These are phyloP conservation scores for Termitomyces sp. DNA, from an alignment of 768 basidiomycete species.

Conservation along the genomic window DNA sequence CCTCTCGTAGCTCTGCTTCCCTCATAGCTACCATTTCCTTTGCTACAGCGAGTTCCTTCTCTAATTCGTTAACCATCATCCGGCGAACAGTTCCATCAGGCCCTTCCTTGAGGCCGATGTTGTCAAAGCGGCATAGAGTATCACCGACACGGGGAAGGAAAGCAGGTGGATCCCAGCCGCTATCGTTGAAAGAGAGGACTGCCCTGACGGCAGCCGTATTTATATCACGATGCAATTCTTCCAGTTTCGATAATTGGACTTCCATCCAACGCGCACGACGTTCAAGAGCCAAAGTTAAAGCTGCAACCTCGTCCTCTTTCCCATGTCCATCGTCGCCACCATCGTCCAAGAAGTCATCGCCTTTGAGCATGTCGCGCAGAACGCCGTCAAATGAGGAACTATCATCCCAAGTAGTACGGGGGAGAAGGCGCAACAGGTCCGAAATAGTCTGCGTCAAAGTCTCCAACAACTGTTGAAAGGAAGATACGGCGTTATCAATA, in stretches of 20 bases:
- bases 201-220: slow-evolving; percentile 83
- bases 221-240: slow-evolving; percentile 86
- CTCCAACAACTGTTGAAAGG: slow-evolving; percentile 84
- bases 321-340: slow-evolving; percentile 55
- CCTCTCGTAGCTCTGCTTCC: slow-evolving; percentile 68
- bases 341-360: slow-evolving; percentile 82
- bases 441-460: slow-evolving; percentile 89
- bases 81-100: slow-evolving; percentile 31
- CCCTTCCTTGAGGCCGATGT: slow-evolving; percentile 51
- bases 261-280: slow-evolving; percentile 94
- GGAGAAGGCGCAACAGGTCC: slow-evolving; percentile 76
- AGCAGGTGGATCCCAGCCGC: slow-evolving; percentile 70
- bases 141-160: slow-evolving; percentile 69
- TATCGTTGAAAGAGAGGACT: slow-evolving; percentile 78
- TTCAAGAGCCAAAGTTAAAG: slow-evolving; percentile 76
- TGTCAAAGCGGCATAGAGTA: slow-evolving; percentile 63
- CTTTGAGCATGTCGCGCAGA: slow-evolving; percentile 82
- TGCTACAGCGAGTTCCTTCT: slow-evolving; percentile 65
- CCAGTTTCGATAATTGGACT: slow-evolving; percentile 81
- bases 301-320: slow-evolving; percentile 81
- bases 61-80: slow-evolving; percentile 69
- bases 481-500: slow-evolving; percentile 87
- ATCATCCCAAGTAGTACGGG: slow-evolving; percentile 86
- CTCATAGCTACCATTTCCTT: slow-evolving; percentile 67
- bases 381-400: slow-evolving; percentile 86